Base-by-base conservation (phyloP, 805 yeast genomes). In the Yueomyces sinensis region DNA sequence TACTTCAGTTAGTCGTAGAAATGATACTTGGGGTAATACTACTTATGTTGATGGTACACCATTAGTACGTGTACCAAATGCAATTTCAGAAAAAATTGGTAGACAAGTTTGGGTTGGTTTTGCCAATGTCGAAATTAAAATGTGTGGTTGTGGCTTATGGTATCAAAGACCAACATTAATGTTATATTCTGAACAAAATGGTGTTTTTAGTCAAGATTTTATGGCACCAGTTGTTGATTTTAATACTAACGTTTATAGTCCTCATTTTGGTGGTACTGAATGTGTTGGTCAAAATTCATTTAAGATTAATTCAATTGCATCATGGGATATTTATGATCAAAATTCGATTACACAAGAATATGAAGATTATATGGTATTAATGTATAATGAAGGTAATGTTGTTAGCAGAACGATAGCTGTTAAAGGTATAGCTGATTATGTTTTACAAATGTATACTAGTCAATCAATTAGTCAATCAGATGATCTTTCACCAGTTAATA, bases 371-470 rank as follows among this genome's bases (percentile, higher is more conserved):
- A 41, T 65, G 61, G 62, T 58, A 3, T 41, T 64, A 19, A 51
- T 64, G 1, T 29, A 63, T 16, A 59, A 63, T 36, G 66, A 64
- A 37, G 54, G 66, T 1, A 67, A 63, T 39, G 32, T 51, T 5
- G 56, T 52, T 35, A 57, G 61, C 19, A 54, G 59, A 37, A 39
- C 62, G 7, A 43, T 63, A 13, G 51, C 56, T 29, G 35, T 64
- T 29, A 52, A 46, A 29, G 66, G 66, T 35, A 49, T n/a, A n/a
- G n/a, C n/a, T n/a, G n/a, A n/a, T n/a, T n/a, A n/a, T n/a, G n/a
- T n/a, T n/a, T n/a, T n/a, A n/a, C n/a, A n/a, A n/a, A n/a, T n/a
- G n/a, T n/a, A n/a, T n/a, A n/a, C n/a, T n/a, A n/a, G n/a, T n/a
- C n/a, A n/a, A n/a, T n/a, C n/a, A n/a, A n/a, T n/a, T n/a, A n/a